phyloP scores from a whole-genome alignment of 2,329 filamentous ascomycete species.

The Elsinoe arachidis region DNA sequence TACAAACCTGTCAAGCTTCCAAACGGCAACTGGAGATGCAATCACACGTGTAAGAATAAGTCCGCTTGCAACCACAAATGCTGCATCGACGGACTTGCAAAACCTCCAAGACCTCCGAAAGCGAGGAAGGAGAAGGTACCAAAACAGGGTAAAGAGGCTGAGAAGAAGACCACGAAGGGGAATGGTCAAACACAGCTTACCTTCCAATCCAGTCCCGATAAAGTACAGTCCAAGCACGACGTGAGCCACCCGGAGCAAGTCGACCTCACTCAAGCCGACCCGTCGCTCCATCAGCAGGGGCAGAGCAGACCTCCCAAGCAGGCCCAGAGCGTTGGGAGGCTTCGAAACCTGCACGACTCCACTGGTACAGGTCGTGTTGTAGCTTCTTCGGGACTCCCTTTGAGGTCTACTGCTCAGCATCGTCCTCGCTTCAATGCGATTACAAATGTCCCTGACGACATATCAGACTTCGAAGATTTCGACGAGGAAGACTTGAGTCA shows the following conservation, averaged over 20 bases:
- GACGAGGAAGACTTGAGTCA: background rate
- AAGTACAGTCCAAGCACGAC: background rate
- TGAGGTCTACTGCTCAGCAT: background rate
- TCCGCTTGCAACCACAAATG: slow-evolving; percentile 60
- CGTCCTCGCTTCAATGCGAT: background rate
- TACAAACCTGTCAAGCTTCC: slow-evolving; percentile 38
- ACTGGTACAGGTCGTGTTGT: background rate
- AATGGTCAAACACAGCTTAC: background rate
- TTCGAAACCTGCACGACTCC: background rate
- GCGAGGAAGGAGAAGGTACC: background rate
- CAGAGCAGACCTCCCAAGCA: background rate
- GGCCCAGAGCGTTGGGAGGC: background rate
- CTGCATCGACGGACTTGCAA: slow-evolving; percentile 62
- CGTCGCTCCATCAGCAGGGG: background rate
- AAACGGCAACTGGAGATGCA: slow-evolving; percentile 68
- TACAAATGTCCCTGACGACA: background rate
- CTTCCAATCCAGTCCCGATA: background rate
- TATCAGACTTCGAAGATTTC: slow-evolving; percentile 1
- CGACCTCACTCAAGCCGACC: background rate
- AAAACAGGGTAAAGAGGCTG: background rate
- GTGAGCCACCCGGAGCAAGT: background rate
- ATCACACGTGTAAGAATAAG: slow-evolving; percentile 59
- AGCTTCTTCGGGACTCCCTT: background rate
- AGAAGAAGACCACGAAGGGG: background rate
- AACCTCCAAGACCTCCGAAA: slow-evolving; percentile 23